These are phyloP conservation scores for Talaromyces funiculosus DNA, from an alignment of 2,329 filamentous ascomycete genomes.

Conservation along the genomic window DNA sequence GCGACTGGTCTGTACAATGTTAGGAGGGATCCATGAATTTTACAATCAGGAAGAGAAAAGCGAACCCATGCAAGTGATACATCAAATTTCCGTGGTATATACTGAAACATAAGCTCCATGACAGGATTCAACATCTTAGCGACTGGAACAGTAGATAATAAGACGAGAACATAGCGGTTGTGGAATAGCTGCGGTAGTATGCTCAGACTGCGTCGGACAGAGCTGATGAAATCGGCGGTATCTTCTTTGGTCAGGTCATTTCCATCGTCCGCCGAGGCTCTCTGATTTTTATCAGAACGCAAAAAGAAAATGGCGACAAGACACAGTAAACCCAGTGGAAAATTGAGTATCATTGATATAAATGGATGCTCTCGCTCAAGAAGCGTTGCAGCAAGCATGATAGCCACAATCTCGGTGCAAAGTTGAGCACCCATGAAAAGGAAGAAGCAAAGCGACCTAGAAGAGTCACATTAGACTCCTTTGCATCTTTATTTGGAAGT, in stretches of 20 bases:
- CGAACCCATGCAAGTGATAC: conserved; percentile 3
- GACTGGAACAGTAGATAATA: conserved; percentile 1
- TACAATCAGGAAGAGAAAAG: too few relatives aligned
- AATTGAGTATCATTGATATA: conserved; percentile 1
- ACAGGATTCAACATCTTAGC: conserved; percentile 1
- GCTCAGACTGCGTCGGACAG: neutral
- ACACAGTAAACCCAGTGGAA: neutral
- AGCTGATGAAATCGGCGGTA: neutral
- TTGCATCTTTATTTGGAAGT: too few relatives aligned
- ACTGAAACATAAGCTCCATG: conserved; percentile 6
- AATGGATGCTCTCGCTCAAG: neutral
- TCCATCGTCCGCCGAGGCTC: neutral
- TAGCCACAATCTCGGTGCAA: conserved; percentile 1
- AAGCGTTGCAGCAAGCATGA: neutral
- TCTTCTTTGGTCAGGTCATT: neutral
- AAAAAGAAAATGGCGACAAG: neutral
- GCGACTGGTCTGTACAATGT: neutral
- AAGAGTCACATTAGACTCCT: too few relatives aligned
- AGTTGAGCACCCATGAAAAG: conserved; percentile 5
- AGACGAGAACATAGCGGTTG: neutral
- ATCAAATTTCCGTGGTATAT: conserved; percentile 2
- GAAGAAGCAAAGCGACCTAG: conserved; percentile 4
- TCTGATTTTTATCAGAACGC: neutral
- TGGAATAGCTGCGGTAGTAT: neutral
- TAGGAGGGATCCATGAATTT: neutral